Evolutionary conservation across 345 rosid genomes (phyloP).

Genomic region (Rhodamnia argentea): DNA sequence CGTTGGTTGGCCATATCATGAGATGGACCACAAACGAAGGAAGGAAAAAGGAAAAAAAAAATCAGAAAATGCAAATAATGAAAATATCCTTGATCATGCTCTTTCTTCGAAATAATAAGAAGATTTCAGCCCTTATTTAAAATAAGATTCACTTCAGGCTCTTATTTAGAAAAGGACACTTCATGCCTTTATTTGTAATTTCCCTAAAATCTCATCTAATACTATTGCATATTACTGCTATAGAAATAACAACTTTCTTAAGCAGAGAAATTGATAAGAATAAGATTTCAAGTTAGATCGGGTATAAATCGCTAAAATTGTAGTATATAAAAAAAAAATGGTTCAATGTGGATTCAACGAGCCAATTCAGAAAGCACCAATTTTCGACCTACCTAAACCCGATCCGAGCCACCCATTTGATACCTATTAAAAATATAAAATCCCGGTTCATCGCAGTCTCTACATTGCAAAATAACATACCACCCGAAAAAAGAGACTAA

Average conservation of each 20-base stretch:
- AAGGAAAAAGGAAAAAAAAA: too few species aligned
- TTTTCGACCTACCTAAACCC: fast-evolving
- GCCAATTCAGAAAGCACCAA: not conserved
- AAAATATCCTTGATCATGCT: too few species aligned
- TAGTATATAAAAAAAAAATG: not conserved
- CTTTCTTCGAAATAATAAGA: too few species aligned
- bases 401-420: fast-evolving
- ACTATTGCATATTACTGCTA: fast-evolving
- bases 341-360: not conserved
- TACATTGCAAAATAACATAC: not conserved
- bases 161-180: too few species aligned
- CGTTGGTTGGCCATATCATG: too few species aligned
- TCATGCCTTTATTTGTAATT: too few species aligned
- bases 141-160: too few species aligned
- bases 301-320: fast-evolving
- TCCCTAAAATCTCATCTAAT: fast-evolving
- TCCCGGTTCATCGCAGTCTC: not conserved
- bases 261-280: not conserved
- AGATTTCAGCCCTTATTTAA: too few species aligned
- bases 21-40: too few species aligned
- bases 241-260: not conserved
- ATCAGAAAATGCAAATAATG: too few species aligned
- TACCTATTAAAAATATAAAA: not conserved
- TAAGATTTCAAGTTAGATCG: fast-evolving
- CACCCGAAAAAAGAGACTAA: not conserved